Base-by-base conservation (phyloP, 805 yeast genomes). In the Suhomyces emberorum region DNA sequence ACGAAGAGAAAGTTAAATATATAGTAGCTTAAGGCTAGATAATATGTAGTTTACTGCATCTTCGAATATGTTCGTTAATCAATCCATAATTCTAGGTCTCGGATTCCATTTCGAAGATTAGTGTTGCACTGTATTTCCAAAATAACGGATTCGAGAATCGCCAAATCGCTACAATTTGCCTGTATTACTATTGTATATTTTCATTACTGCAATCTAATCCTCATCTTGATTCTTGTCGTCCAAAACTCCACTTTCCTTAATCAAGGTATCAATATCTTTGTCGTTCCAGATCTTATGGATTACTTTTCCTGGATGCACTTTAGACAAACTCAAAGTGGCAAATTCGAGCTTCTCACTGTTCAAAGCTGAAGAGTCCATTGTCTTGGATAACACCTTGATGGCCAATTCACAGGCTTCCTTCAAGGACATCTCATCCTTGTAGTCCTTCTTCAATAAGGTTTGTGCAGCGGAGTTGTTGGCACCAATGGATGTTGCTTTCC, bases 401-500 rank as follows among this genome's bases (percentile, higher is more conserved):
- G 97, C 97, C 57, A 93, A 71, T 47, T 82, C 86, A 41, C 86
- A 76, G 4, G 96, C 97, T 35, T 82, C 95, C 31, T 76, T 72
- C 44, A 86, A 62, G 15, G 73, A 60, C 49, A 87, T 62, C 39
- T 84, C 93, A 50, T 86, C 91, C 57, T 84, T 88, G 69, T 86
- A 93, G 52, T 93, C 98, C 67, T 89, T 95, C 65, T 93, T 93
- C 56, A 93, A 73, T 46, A 93, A 68, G 1, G 98, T 91, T 68
- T 93, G 98, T 1, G 97, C 97, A 30, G 96, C 89, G 6, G 95
- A 78, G 46, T 88, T 88, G 67, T 93, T 93, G 34, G 97, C 96
- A 28, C 99, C 99, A 42, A 93, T 89, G 50, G 88, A 76, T 22
- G 96, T 91, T 29, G 98, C 98, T 64, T 86, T 88, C 99, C 99